Evolutionary conservation across 2,329 filamentous ascomycete species (phyloP), one percentile per base, ranked within the genome.

Genomic region (Colletotrichum limetticola): DNA sequence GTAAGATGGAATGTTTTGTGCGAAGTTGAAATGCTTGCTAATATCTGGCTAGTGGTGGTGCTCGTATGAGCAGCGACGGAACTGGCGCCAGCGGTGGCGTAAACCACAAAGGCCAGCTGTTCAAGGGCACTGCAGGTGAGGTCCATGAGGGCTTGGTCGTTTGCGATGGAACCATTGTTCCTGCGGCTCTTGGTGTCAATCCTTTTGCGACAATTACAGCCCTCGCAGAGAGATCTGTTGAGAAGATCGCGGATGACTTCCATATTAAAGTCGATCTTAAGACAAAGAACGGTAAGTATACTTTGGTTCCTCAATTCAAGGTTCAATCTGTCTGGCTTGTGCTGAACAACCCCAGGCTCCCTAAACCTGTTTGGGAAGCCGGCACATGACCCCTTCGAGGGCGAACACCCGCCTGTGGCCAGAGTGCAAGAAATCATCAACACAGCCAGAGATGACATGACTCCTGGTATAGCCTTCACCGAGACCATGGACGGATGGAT

Each of bases 191-290:
- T 1, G 87, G 91, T 9, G 90, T 91, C 1, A 94, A 94, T 76
- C 91, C 92, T 0, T 87, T 92, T 64, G 92, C 91, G 1, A 94
- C 91, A 1, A 93, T 93, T 74, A 88, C 91, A 0, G 91, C 92
- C 2, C 85, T 94, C 26, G 91, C 92, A 0, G 92, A 93, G 80
- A 85, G 92, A 14, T 89, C 89, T 0, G 86, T 92, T 4, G 87
- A 89, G 63, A 78, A 85, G 6, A 87, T 88, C 59, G 84, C 86
- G 1, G 73, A 81, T 56, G 80, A 82, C 8, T 76, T 83, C 6
- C 76, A 76, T 0, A 81, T 91, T 9, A 68, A 72, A 1, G 86
- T 91, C 64, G 84, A 86, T 70, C 79, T 81, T 3, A 79, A 85
- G 30, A 82, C 81, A n/a, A 89, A 88, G 68, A 77, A 74, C 22